phyloP scores from a whole-genome alignment of 2,329 filamentous ascomycete species.

The Arthrobotrys entomopaga region DNA sequence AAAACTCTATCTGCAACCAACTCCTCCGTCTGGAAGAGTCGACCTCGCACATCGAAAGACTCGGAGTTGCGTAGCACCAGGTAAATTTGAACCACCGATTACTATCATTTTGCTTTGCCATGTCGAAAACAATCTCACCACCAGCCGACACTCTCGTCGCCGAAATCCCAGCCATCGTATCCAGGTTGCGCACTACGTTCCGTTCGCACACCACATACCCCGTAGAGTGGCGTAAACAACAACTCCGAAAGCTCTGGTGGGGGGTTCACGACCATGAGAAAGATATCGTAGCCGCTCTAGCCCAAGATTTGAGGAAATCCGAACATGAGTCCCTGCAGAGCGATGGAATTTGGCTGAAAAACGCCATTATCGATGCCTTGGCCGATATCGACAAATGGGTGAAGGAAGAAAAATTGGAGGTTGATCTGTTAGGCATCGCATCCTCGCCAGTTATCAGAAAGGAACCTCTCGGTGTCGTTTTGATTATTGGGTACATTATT shows the following conservation, averaged over 20 bases:
- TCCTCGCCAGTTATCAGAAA: slow-evolving; percentile 82
- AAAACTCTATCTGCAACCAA: not conserved
- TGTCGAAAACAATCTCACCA: slow-evolving; percentile 38
- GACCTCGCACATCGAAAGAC: not conserved
- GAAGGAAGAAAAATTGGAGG: slow-evolving; percentile 82
- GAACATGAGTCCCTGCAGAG: slow-evolving; percentile 76
- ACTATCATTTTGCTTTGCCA: not conserved
- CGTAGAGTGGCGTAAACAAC: slow-evolving; percentile 80
- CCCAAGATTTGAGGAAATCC: slow-evolving; percentile 81
- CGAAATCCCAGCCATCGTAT: slow-evolving; percentile 71
- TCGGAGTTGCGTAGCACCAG: not conserved
- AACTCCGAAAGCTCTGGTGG: slow-evolving; percentile 97
- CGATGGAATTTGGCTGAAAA: slow-evolving; percentile 81
- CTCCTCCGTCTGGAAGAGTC: not conserved
- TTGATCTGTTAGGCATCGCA: slow-evolving; percentile 73
- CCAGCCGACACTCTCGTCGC: slow-evolving; percentile 69
- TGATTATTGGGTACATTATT: slow-evolving; percentile 78
- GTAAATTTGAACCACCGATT: slow-evolving; percentile 2
- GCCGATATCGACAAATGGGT: slow-evolving; percentile 83
- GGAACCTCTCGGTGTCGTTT: slow-evolving; percentile 82
- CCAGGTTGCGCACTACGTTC: slow-evolving; percentile 75
- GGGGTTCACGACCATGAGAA: slow-evolving; percentile 80
- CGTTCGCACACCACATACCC: slow-evolving; percentile 82
- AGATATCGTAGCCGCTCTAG: slow-evolving; percentile 78
- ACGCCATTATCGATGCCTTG: slow-evolving; percentile 81